Percentiles rank a stretch among this genome's conserved stretches.
These are phyloP conservation scores for Fusarium beomiforme DNA, from an alignment of 2,329 filamentous ascomycete species.

Conservation along the genomic window DNA sequence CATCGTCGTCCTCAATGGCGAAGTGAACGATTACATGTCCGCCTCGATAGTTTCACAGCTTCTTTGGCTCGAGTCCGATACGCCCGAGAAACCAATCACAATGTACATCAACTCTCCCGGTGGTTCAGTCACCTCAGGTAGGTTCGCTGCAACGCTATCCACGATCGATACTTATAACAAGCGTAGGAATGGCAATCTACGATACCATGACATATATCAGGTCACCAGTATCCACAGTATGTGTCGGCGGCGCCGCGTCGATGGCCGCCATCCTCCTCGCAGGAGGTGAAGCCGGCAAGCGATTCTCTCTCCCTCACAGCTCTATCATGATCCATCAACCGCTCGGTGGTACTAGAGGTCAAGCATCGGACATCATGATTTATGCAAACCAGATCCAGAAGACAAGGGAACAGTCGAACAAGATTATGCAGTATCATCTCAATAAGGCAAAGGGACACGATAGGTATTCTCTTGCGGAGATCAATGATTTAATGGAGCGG, in stretches of 20 bases:
- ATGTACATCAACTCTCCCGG: conserved; percentile 99
- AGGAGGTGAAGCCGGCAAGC: conserved; percentile 84
- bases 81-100: conserved; percentile 92
- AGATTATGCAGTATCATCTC: conserved; percentile 88
- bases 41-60: conserved; percentile 96
- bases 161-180: conserved; percentile 4
- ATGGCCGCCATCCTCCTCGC: conserved; percentile 93
- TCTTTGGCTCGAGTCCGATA: conserved; percentile 97
- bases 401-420: conserved; percentile 84
- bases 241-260: conserved; percentile 90
- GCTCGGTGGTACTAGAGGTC: conserved; percentile 74
- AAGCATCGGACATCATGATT: conserved; percentile 87
- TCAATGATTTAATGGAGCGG: conserved; percentile 95
- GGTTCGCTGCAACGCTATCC: background rate
- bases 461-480: conserved; percentile 81
- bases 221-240: conserved; percentile 92
- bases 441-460: conserved; percentile 80
- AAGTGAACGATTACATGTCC: conserved; percentile 88
- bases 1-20: conserved; percentile 92
- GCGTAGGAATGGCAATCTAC: conserved; percentile 82
- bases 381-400: conserved; percentile 97
- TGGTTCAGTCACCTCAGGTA: conserved; percentile 82
- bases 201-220: conserved; percentile 99
- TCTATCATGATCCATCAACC: conserved; percentile 99
- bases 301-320: conserved; percentile 91